phyloP scores from a whole-genome alignment of 2,329 filamentous ascomycete species.

The Thielaviopsis euricoi region DNA sequence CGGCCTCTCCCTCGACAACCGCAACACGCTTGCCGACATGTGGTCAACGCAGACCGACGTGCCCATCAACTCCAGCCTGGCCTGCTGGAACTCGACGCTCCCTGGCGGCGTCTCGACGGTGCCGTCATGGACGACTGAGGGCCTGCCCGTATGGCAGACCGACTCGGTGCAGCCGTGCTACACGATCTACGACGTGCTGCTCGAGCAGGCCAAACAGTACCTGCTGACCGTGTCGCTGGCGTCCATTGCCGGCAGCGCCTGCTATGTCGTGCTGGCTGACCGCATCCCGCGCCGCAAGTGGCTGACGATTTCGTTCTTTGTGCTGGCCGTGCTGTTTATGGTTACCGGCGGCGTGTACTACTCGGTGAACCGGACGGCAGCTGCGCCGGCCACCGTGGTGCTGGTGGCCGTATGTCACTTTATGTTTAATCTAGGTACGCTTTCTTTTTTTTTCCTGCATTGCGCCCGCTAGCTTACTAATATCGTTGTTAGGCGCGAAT shows the following conservation, averaged over 20 bases:
- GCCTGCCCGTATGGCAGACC: conserved; percentile 33
- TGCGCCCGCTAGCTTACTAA: conserved; percentile 7
- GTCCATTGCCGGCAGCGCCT: conserved; percentile 32
- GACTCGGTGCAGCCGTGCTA: conserved; percentile 31
- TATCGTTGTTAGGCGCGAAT: conserved; percentile 30
- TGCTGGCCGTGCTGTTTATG: conserved; percentile 29
- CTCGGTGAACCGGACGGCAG: conserved; percentile 24
- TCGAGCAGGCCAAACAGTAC: conserved; percentile 36
- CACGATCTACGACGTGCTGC: conserved; percentile 33
- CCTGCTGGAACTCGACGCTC: conserved; percentile 32
- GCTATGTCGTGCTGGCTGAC: conserved; percentile 32
- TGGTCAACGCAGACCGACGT: conserved; percentile 23
- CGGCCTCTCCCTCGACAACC: conserved; percentile 34
- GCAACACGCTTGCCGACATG: conserved; percentile 25
- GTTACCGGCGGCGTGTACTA: conserved; percentile 35
- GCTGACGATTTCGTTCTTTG: conserved; percentile 32
- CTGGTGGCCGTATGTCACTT: conserved; percentile 37
- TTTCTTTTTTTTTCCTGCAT: not conserved
- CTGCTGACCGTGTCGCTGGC: conserved; percentile 33
- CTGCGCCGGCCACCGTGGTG: conserved; percentile 30
- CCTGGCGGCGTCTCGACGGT: conserved; percentile 27
- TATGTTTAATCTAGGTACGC: conserved; percentile 37
- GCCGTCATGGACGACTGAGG: conserved; percentile 23
- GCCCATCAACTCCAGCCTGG: conserved; percentile 21
- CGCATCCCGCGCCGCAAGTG: conserved; percentile 30